A percentile compares a stretch with the other conserved stretches of the same genome.
Evolutionary conservation across 2,329 filamentous ascomycete genomes (phyloP).

Genomic region (Penicillium palitans): DNA sequence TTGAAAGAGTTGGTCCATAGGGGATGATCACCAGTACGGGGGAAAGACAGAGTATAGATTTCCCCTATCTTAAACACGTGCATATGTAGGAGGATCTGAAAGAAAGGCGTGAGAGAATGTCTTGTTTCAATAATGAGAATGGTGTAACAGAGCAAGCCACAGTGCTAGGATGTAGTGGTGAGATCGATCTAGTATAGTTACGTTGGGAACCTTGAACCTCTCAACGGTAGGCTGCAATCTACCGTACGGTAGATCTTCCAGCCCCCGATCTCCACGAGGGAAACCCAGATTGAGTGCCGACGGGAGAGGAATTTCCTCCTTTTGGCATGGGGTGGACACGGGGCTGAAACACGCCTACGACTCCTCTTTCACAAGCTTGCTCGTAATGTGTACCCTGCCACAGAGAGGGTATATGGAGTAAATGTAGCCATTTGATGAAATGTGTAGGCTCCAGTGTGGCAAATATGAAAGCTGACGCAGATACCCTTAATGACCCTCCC

Average conservation of each 20-base stretch:
- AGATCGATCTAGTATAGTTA: neutral
- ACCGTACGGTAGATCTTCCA: conserved; percentile 22
- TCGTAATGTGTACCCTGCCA: neutral
- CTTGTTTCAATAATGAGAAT: neutral
- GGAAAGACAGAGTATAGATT: neutral
- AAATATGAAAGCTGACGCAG: conserved; percentile 16
- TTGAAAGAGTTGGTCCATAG: neutral
- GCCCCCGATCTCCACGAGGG: conserved; percentile 22
- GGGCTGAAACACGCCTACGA: conserved; percentile 22
- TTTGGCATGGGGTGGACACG: conserved; percentile 5
- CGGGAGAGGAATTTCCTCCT: conserved; percentile 3
- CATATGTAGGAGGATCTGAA: neutral
- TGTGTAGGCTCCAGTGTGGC: conserved; percentile 20
- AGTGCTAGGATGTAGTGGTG: neutral
- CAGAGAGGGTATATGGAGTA: neutral
- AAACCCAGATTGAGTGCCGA: conserved; percentile 5
- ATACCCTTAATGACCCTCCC: conserved; percentile 6
- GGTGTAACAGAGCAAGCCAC: neutral
- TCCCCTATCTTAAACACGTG: neutral
- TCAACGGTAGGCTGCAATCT: conserved; percentile 21
- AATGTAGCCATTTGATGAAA: conserved; percentile 9
- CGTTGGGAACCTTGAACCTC: conserved; percentile 19
- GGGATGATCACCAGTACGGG: neutral
- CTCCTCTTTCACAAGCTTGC: neutral
- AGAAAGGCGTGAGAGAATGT: neutral